Base-by-base conservation (phyloP, 2,329 filamentous ascomycete species). In the Phaeoacremonium minimum region DNA sequence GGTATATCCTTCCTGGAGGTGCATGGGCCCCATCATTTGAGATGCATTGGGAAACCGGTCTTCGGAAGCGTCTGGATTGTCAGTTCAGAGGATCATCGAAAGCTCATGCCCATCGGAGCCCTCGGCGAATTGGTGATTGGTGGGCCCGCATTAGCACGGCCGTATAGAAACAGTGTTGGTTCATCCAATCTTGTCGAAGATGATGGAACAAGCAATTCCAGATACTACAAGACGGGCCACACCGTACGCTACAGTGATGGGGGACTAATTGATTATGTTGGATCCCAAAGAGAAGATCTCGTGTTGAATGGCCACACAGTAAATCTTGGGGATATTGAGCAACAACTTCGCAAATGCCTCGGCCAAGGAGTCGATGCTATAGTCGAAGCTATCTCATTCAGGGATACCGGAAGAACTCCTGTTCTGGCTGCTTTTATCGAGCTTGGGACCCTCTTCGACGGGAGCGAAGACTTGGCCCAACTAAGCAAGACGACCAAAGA, bases 51-150 rank as follows among this genome's bases (percentile, higher is more conserved):
- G 2, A 63, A 61, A 1, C 71, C 72, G 0, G 63, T 75, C 8
- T 58, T 62, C 4, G 71, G 73, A 4, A 64, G 63, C 8, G 71
- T 73, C 33, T 69, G 72, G 63, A 63, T 77, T 12, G 66, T 75
- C n/a, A 71, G 71, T 33, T 65, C 68, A 0, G 65, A 75, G 4
- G 67, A 77, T 36, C 61, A 64, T 18, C 64, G 64, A 42, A 67
- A 64, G 20, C 60, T 74, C 26, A 64, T 74, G 57, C 74, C 73
- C 0, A 53, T 75, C 11, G 77, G 77, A 2, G 65, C 70, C 1
- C 45, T 55, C 9, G 56, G 55, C 9, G 56, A 58, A 35, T 38
- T 58, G 19, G 36, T 80, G 4, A 71, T 83, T 20, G 76, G 81
- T 46, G 76, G 77, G 0, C 72, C 73, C 0, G 74, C 63, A 0